Conservation (phyloP, 495 filamentous ascomycete genomes). For the Daldinia grandis region DNA sequence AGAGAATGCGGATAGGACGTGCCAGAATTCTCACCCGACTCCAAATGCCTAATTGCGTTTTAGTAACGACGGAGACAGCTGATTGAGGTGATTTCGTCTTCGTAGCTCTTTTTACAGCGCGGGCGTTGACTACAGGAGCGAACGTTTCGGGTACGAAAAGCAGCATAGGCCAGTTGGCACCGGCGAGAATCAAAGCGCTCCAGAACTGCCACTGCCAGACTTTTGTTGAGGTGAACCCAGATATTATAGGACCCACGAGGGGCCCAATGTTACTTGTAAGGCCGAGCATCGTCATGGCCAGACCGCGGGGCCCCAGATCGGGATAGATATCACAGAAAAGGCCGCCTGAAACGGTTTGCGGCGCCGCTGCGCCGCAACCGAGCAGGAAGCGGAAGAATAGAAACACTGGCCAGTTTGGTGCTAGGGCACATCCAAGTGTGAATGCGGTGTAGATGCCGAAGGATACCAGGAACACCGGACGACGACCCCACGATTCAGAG, state of each 20-base stretch:
- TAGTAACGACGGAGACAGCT: neutral
- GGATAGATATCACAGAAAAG: slow-evolving; percentile 79
- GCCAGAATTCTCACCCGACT: slow-evolving; percentile 40
- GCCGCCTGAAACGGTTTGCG: slow-evolving; percentile 81
- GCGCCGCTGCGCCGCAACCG: slow-evolving; percentile 77
- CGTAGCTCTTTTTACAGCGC: neutral
- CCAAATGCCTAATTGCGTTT: neutral
- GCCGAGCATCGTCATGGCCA: slow-evolving; percentile 39
- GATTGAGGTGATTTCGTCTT: neutral
- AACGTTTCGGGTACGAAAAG: slow-evolving; percentile 59
- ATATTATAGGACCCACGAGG: slow-evolving; percentile 57
- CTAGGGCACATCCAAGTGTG: slow-evolving; percentile 77
- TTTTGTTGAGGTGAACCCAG: slow-evolving; percentile 47
- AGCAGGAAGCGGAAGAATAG: slow-evolving; percentile 48
- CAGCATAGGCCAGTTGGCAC: slow-evolving; percentile 43
- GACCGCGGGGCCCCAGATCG: slow-evolving; percentile 37
- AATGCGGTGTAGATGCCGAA: slow-evolving; percentile 74
- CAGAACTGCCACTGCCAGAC: slow-evolving; percentile 66
- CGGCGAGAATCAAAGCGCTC: slow-evolving; percentile 59
- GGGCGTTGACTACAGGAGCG: slow-evolving; percentile 54
- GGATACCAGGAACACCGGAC: slow-evolving; percentile 72
- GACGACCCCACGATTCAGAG: slow-evolving; percentile 75
- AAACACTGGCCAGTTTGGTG: slow-evolving; percentile 56
- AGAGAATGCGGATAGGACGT: slow-evolving; percentile 63
- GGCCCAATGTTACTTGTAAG: slow-evolving; percentile 50